Conservation (phyloP, 192 early-diverging fungal genomes). For the Umbelopsis vinacea region DNA sequence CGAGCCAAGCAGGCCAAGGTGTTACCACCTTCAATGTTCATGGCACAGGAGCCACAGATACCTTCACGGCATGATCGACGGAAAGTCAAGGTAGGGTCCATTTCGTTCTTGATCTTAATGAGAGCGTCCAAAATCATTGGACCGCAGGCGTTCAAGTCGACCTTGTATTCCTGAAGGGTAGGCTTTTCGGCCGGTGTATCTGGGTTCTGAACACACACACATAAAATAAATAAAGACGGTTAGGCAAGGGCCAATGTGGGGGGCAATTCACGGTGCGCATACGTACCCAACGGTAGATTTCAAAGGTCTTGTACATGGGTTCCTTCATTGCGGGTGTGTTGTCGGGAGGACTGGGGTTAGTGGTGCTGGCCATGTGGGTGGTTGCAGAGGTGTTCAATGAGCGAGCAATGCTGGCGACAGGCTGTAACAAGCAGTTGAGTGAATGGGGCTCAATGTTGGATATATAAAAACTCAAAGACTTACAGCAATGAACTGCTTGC, state of each 20-base stretch:
- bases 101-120: slow-evolving; percentile 98
- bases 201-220: too few relatives aligned
- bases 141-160: slow-evolving; percentile 91
- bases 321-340: slow-evolving; percentile 51
- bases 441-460: too few relatives aligned
- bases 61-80: slow-evolving; percentile 96
- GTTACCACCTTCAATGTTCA: slow-evolving; percentile 98
- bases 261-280: slow-evolving; percentile 32
- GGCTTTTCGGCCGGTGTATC: slow-evolving; percentile 90
- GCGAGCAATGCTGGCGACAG: slow-evolving; percentile 36
- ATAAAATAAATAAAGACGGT: too few relatives aligned
- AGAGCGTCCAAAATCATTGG: slow-evolving; percentile 97
- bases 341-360: slow-evolving; percentile 19
- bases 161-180: slow-evolving; percentile 81
- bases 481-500: slow-evolving; percentile 10
- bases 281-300: slow-evolving; percentile 98
- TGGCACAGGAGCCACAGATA: slow-evolving; percentile 97
- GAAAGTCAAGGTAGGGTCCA: slow-evolving; percentile 93
- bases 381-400: slow-evolving; percentile 52
- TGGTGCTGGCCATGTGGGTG: slow-evolving; percentile 34
- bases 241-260: too few relatives aligned
- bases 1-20: slow-evolving; percentile 92
- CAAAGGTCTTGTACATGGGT: slow-evolving; percentile 81
- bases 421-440: not conserved
- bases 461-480: too few relatives aligned